Evolutionary conservation across 768 basidiomycete species (phyloP), one percentile per base, ranked within the genome.

Genomic region (Hericium rajendrae): DNA sequence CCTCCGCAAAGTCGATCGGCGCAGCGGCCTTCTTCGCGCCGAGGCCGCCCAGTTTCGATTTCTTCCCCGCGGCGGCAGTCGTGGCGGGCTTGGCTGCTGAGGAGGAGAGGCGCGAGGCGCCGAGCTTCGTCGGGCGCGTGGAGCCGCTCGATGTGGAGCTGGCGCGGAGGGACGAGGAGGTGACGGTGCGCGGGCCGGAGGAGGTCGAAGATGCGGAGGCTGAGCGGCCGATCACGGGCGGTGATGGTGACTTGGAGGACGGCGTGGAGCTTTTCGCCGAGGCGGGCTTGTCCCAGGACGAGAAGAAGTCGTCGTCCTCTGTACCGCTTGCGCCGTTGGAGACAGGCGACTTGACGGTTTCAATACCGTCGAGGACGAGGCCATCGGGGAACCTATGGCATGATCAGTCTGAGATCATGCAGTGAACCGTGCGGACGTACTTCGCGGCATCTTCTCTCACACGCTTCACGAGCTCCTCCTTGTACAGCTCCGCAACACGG

Each of bases 231-330:
- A 59, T 55, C 16, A 48, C 51, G 16, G 60, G 57, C 12, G 57
- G 62, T 16, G 55, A 41, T 11, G 55, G 3, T 2, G 60, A 57
- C n/a, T 52, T 60, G 38, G 59, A 15, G 3, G 69, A 49, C 2
- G 68, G 51, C 15, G 65, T 13, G 26, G 62, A 22, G 8, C 76
- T 57, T 57, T 73, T 71, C 24, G 68, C 59, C 0, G 68, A 56
- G 13, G 71, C 72, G 1, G 91, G 86, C 69, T 95, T 95, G 61
- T 94, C 93, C 94, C 95, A 98, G 26, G 91, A 88, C 50, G 91
- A 85, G 73, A 97, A 99, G 72, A 99, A 99, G 68, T 97, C 94
- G 9, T 97, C 94, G 9, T 97, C 94, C 54, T 92, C 92, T 0
- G 74, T 72, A 48, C 76, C 59, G 68, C 68, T 48, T 2, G 67